Conservation (phyloP, 257 asterid genomes). For the Avicennia marina region DNA sequence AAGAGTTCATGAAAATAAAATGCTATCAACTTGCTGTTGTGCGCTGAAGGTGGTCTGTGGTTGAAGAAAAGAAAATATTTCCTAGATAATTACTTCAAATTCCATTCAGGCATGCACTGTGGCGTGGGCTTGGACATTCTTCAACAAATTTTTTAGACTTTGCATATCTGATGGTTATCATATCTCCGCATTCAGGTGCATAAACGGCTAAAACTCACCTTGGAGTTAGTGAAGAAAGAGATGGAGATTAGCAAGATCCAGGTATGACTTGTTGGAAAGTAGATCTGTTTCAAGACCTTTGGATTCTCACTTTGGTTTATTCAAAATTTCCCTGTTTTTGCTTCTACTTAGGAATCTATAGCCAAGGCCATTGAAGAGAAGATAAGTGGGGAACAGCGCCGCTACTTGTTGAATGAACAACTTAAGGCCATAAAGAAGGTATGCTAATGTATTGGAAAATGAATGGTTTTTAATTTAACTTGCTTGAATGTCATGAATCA, state of each 20-base stretch:
- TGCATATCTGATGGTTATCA: slow-evolving; percentile 2
- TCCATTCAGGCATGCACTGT: not conserved
- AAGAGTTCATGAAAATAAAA: too few species aligned
- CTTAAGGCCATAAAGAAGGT: slow-evolving; percentile 98
- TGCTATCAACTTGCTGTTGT: too few species aligned
- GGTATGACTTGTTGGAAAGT: slow-evolving; percentile 34
- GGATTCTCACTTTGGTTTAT: not conserved
- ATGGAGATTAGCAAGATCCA: slow-evolving; percentile 98
- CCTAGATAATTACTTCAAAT: not conserved
- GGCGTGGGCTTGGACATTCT: not conserved
- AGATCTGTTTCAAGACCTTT: slow-evolving; percentile 5
- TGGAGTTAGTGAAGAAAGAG: slow-evolving; percentile 95
- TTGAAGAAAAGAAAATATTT: too few species aligned
- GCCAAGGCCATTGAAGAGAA: slow-evolving; percentile 99
- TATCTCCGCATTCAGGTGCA: slow-evolving; percentile 51
- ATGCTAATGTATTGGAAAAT: slow-evolving; percentile 14
- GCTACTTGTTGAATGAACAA: slow-evolving; percentile 89
- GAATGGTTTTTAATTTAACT: slow-evolving; percentile 4
- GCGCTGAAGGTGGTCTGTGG: too few species aligned
- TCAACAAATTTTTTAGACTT: slow-evolving; percentile 1
- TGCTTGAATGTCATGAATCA: slow-evolving; percentile 7
- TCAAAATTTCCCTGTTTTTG: slow-evolving; percentile 19
- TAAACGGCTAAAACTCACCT: slow-evolving; percentile 75
- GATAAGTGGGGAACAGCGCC: slow-evolving; percentile 97
- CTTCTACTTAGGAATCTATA: slow-evolving; percentile 69